A percentile compares a stretch with the other conserved stretches of the same genome.
These are phyloP conservation scores for Phytophthora kernoviae DNA, from an alignment of 352 stramenopile genomes.

Conservation along the genomic window DNA sequence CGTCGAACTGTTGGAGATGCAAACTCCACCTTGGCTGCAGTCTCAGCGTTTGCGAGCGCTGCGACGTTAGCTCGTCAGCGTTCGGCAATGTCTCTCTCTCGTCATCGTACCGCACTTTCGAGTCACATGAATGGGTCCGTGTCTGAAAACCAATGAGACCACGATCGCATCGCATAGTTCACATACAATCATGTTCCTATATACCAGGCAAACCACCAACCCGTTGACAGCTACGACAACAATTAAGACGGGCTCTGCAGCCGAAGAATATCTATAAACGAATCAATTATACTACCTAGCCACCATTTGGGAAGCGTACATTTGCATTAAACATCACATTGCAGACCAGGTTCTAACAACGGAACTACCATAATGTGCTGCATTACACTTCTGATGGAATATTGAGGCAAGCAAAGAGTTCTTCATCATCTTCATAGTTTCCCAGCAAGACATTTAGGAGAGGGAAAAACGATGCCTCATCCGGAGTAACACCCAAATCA, in stretches of 20 bases:
- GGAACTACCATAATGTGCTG: neutral
- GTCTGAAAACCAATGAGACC: slow-evolving; percentile 13
- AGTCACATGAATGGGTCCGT: slow-evolving; percentile 24
- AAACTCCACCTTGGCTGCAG: slow-evolving; percentile 43
- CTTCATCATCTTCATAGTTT: slow-evolving; percentile 8
- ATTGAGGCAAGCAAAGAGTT: slow-evolving; percentile 9
- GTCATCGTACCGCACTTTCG: slow-evolving; percentile 41
- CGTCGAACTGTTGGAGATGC: slow-evolving; percentile 13
- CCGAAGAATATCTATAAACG: no score
- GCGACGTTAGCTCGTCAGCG: slow-evolving; percentile 56
- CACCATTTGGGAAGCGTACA: neutral
- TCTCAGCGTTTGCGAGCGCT: slow-evolving; percentile 57
- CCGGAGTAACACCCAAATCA: neutral
- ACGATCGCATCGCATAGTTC: no score
- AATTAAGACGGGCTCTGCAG: no score
- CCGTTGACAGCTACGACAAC: no score
- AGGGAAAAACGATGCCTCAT: slow-evolving; percentile 3
- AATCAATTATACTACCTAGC: neutral
- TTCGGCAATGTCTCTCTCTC: slow-evolving; percentile 56
- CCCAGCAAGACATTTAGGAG: slow-evolving; percentile 7
- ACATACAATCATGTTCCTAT: no score
- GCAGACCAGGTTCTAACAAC: neutral
- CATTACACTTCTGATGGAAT: neutral
- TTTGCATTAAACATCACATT: neutral
- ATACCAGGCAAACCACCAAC: no score